Evolutionary conservation across 2,329 filamentous ascomycete genomes (phyloP).

Genomic region (Microascus cirrosus): DNA sequence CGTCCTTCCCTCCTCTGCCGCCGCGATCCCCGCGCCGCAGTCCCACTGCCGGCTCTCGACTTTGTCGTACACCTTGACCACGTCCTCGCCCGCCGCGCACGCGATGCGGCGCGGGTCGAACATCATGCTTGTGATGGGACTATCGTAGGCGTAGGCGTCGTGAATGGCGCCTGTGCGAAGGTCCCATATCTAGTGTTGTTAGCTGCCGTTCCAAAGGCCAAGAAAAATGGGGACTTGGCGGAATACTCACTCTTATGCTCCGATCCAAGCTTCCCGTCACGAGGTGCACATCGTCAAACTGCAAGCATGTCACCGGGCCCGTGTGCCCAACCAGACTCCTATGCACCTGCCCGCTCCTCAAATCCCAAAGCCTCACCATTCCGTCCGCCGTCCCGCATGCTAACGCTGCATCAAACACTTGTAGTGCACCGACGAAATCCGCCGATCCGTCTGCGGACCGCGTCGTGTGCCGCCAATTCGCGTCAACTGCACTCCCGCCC

Average conservation of each 20-base stretch:
- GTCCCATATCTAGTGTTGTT: slow-evolving; percentile 75
- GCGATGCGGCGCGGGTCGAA: slow-evolving; percentile 88
- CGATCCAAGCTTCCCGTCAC: slow-evolving; percentile 88
- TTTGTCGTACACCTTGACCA: slow-evolving; percentile 98
- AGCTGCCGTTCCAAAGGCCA: slow-evolving; percentile 8
- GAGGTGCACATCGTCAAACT: slow-evolving; percentile 92
- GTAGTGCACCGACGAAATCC: slow-evolving; percentile 88
- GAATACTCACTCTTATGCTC: slow-evolving; percentile 78
- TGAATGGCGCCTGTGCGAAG: slow-evolving; percentile 90
- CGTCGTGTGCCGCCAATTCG: slow-evolving; percentile 58
- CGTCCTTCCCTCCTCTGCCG: slow-evolving; percentile 52
- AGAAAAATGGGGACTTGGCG: neutral
- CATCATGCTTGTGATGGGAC: slow-evolving; percentile 90
- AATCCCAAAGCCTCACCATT: slow-evolving; percentile 94
- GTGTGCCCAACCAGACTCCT: slow-evolving; percentile 92
- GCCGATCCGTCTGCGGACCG: slow-evolving; percentile 33
- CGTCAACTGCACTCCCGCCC: slow-evolving; percentile 37
- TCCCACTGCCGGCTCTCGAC: slow-evolving; percentile 93
- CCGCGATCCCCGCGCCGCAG: slow-evolving; percentile 71
- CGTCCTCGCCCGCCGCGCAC: slow-evolving; percentile 78
- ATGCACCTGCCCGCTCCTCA: slow-evolving; percentile 94
- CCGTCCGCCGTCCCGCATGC: slow-evolving; percentile 96
- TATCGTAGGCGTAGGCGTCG: slow-evolving; percentile 92
- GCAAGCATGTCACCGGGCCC: slow-evolving; percentile 82
- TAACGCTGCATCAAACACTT: slow-evolving; percentile 91